Evolutionary conservation across 495 filamentous ascomycete species (phyloP), one percentile per base, ranked within the genome.

Genomic region (Annulohypoxylon stygium): DNA sequence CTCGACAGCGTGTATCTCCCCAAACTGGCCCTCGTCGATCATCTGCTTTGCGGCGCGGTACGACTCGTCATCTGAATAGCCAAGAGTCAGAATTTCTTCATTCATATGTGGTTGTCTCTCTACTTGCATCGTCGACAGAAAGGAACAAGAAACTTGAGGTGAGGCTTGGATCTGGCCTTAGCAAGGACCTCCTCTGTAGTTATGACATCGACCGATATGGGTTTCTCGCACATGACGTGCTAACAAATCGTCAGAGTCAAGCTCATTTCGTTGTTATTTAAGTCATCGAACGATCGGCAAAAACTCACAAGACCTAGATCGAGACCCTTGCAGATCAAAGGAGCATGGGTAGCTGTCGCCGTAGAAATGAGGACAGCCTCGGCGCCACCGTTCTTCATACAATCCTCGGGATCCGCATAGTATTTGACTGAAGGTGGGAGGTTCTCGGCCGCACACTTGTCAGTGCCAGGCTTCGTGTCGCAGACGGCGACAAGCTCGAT

Each of bases 401-500:
- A 48, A 48, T 23, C 45, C 45, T 48, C 45, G 20, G 45, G 45
- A 20, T 48, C 45, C n/a, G 45, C 45, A 12, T 18, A 48, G 20
- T 41, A 48, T 12, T 18, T 18, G 45, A 48, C 45, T 7, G 45
- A 48, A 48, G 45, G n/a, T 0, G 45, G 45, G 2, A 23, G 45
- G n/a, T 48, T 48, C 6, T 18, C 45, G 0, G 45, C 45, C 16
- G 45, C 45, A 2, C 45, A 48, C 20, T 48, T 23, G 12, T 48
- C 14, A 6, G 5, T 23, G 45, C 45, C 37, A 12, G 37, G 37
- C 12, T 41, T 41, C 10, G 37, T 41, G 37, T 41, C 37, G 37
- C 37, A 41, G 10, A 41, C 37, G 7, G 45, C 45, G n/a, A 48
- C 45, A 6, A 48, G 45, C 45, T 48, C 45, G n/a, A 48, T 20